These are phyloP conservation scores for Suillus hirtellus DNA, from an alignment of 768 basidiomycete species.

Conservation along the genomic window DNA sequence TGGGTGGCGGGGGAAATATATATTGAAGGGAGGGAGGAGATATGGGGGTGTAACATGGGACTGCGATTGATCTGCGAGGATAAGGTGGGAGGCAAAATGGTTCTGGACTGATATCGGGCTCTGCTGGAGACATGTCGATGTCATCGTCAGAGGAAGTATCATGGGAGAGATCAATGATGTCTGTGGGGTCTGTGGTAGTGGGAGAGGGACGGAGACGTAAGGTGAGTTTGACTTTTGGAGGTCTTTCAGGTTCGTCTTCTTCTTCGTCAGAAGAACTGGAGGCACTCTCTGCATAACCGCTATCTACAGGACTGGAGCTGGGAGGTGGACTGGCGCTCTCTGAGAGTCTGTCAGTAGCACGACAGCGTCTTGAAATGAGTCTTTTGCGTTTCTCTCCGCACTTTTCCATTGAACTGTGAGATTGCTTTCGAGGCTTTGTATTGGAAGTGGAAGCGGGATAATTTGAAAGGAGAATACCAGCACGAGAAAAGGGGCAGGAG, in stretches of 20 bases:
- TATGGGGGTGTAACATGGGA: constrained; percentile 55
- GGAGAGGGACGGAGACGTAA: constrained; percentile 54
- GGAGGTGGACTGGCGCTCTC: background rate
- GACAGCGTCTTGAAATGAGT: constrained; percentile 14
- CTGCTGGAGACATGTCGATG: constrained; percentile 20
- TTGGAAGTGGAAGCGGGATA: constrained; percentile 48
- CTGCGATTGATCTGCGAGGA: constrained; percentile 57
- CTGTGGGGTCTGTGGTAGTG: constrained; percentile 24
- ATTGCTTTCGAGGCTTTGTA: constrained; percentile 36
- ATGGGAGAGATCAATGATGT: constrained; percentile 43
- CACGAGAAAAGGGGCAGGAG: constrained; percentile 73
- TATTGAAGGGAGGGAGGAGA: constrained; percentile 26
- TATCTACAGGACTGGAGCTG: constrained; percentile 27
- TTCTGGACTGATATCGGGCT: constrained; percentile 28
- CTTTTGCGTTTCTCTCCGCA: constrained; percentile 50
- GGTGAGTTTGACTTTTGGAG: constrained; percentile 70
- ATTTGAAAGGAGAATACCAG: constrained; percentile 71
- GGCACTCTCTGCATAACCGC: constrained; percentile 26
- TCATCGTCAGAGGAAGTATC: constrained; percentile 29
- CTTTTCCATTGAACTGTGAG: constrained; percentile 26
- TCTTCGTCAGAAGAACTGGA: constrained; percentile 30
- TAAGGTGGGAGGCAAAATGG: constrained; percentile 56
- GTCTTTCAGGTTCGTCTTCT: constrained; percentile 33
- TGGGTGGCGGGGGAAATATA: constrained; percentile 23
- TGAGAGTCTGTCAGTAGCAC: constrained; percentile 2